phyloP scores from a whole-genome alignment of 2,329 filamentous ascomycete species.

The Volutella citrinella region DNA sequence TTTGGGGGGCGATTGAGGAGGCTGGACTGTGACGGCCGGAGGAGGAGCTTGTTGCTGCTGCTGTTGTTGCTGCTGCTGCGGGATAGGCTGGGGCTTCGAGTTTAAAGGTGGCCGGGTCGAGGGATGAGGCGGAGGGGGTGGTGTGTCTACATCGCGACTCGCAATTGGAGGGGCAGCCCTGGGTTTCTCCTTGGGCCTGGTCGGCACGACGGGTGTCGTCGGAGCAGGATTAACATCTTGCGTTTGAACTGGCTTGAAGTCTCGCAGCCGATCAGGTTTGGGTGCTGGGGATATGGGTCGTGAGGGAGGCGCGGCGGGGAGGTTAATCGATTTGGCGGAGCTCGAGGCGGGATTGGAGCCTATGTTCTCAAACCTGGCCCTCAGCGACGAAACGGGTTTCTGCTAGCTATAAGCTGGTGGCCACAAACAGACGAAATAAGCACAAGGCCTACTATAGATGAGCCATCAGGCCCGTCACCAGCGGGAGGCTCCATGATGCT shows the following conservation, averaged over 20 bases:
- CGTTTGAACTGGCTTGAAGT: slow-evolving; percentile 37
- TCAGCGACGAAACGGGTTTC: slow-evolving; percentile 80
- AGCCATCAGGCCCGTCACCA: slow-evolving; percentile 65
- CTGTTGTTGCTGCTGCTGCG: slow-evolving; percentile 16
- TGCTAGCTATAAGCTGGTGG: slow-evolving; percentile 35
- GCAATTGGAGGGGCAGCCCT: slow-evolving; percentile 20
- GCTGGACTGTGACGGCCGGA: slow-evolving; percentile 66
- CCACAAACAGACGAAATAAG: not conserved
- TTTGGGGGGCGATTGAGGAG: slow-evolving; percentile 67
- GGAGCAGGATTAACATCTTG: slow-evolving; percentile 32
- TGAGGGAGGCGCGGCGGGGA: slow-evolving; percentile 22
- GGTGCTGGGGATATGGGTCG: slow-evolving; percentile 37
- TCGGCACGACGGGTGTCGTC: slow-evolving; percentile 30
- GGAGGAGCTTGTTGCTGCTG: slow-evolving; percentile 38
- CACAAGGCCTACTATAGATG: slow-evolving; percentile 61
- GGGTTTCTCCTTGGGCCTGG: slow-evolving; percentile 26
- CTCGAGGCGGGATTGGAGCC: slow-evolving; percentile 18
- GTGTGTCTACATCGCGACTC: slow-evolving; percentile 20
- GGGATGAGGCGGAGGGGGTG: slow-evolving; percentile 21
- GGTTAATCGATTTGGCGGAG: slow-evolving; percentile 19
- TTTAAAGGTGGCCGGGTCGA: slow-evolving; percentile 23
- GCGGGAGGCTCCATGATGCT: slow-evolving; percentile 29
- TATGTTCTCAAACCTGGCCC: slow-evolving; percentile 79
- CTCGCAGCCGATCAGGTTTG: slow-evolving; percentile 43
- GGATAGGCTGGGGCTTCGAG: slow-evolving; percentile 20